Percentiles rank a stretch among this genome's conserved stretches.
Evolutionary conservation across 345 rosid genomes (phyloP).

Genomic region (Melaleuca alternifolia): DNA sequence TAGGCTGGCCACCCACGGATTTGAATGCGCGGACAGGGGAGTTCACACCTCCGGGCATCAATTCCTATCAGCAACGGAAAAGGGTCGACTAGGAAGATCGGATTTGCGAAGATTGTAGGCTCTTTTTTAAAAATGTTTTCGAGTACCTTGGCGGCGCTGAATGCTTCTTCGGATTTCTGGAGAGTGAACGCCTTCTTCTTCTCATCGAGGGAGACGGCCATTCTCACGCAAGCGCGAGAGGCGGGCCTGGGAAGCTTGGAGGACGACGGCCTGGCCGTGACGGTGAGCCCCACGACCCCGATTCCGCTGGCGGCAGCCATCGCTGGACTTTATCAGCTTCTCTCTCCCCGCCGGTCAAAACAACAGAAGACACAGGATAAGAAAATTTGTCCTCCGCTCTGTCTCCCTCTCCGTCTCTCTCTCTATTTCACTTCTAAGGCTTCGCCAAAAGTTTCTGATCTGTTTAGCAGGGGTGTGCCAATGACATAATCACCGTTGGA

Average conservation of each 20-base stretch:
- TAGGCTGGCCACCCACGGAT: constrained; percentile 95
- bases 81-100: not conserved
- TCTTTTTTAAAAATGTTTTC: not conserved
- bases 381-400: not conserved
- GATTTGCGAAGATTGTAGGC: not conserved
- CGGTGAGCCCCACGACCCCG: not conserved
- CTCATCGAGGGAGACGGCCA: constrained; percentile 40
- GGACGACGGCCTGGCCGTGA: not conserved
- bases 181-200: constrained; percentile 21
- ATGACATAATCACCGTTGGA: not conserved
- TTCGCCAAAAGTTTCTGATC: not conserved
- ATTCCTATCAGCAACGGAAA: constrained; percentile 29
- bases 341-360: not conserved
- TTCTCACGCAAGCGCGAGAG: not conserved
- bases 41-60: constrained; percentile 97
- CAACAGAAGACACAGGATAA: not conserved
- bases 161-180: constrained; percentile 84
- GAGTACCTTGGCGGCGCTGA: constrained; percentile 66
- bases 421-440: not conserved
- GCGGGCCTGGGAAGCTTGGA: not conserved
- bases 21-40: constrained; percentile 97
- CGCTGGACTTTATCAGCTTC: not conserved
- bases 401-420: not conserved
- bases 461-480: not conserved
- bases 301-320: not conserved